Conservation (phyloP, 495 filamentous ascomycete species). For the Neurospora sp. region DNA sequence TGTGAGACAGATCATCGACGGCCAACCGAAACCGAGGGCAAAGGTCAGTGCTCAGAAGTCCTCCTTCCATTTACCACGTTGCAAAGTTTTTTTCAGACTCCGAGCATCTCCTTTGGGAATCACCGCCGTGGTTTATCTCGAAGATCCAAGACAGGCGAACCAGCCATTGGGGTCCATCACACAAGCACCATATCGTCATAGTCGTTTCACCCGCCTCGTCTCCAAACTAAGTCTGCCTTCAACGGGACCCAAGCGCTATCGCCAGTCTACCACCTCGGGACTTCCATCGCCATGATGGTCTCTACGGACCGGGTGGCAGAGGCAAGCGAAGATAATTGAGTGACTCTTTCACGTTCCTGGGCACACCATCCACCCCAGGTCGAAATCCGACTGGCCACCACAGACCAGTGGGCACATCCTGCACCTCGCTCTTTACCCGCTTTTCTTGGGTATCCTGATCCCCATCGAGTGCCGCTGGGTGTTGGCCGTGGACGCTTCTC, state of each 20-base stretch:
- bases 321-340: not conserved
- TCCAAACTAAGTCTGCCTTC: not conserved
- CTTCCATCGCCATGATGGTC: not conserved
- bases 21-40: not conserved
- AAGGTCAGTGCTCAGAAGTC: not conserved
- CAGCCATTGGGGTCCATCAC: not conserved
- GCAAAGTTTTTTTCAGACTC: not conserved
- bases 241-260: not conserved
- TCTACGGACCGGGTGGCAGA: not conserved
- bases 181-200: not conserved
- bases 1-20: not conserved
- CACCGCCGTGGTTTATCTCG: not conserved
- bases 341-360: not conserved
- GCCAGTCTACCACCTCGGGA: not conserved
- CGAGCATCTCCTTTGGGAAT: not conserved
- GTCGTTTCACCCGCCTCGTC: not conserved
- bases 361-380: not conserved
- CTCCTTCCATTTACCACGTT: not conserved
- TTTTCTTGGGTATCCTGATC: not conserved
- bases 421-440: not conserved
- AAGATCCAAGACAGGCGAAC: not conserved
- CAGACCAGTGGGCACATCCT: not conserved
- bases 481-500: constrained; percentile 4
- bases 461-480: not conserved
- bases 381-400: not conserved